Base-by-base conservation (phyloP, 2,329 filamentous ascomycete species). In the Aspergillus floridensis region DNA sequence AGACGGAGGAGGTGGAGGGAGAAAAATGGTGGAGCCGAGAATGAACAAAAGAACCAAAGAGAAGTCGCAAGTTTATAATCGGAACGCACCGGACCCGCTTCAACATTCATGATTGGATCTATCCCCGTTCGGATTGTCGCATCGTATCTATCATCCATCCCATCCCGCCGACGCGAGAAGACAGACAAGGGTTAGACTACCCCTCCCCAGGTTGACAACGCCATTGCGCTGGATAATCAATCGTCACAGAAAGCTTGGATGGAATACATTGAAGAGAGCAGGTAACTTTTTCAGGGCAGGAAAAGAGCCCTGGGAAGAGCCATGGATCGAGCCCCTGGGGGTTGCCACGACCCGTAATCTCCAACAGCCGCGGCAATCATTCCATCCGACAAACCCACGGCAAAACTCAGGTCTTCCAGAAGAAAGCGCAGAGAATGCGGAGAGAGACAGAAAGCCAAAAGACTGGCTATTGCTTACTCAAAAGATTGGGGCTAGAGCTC, bases 401-500 rank as follows among this genome's bases (percentile, higher is more conserved):
- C 53, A 32, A 14, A 35, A 14, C 4, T 26, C 53, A 53, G 19
- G 11, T 21, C 21, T 26, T n/a, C 19, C n/a, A 16, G 41, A 46
- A 29, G 41, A 32, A 58, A n/a, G 21, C 50, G 48, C 31, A 49
- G 41, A 48, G 61, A 64, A 65, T 62, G 63, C 61, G 64, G 64
- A 65, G 64, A 63, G 47, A 48, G 49, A 41, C 3, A 44, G 38
- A 6, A n/a, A 16, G 14, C 32, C 14, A 35, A 44, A 8, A 44
- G 38, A 19, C 38, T 5, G 38, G 16, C 38, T 16, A 32, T 52
- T 61, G 65, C 63, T 67, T 63, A 67, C 59, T 67, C 53, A 66
- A 67, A 58, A 57, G 58, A 61, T 51, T 61, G 54, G 63, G 60
- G 61, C 64, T 59, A 63, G 61, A 60, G 57, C 61, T 61, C 46